phyloP scores from a whole-genome alignment of 2,329 filamentous ascomycete genomes.

The Diaporthe citrichinensis region DNA sequence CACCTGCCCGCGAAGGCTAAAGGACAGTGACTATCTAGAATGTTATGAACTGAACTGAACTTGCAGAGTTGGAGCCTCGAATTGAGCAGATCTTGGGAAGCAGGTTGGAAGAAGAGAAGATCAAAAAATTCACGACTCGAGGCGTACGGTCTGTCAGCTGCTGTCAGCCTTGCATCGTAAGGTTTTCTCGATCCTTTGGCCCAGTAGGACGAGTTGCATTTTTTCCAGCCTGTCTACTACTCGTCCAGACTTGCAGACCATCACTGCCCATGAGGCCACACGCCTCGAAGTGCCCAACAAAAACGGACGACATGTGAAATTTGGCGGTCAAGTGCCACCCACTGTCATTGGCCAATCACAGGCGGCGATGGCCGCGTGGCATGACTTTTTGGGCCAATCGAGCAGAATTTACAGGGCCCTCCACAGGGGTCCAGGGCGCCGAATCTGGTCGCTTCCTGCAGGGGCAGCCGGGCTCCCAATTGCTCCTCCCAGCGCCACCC shows the following conservation, averaged over 20 bases:
- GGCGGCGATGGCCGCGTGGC: conserved; percentile 41
- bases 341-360: conserved; percentile 42
- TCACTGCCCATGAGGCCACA: conserved; percentile 35
- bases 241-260: background rate
- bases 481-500: background rate
- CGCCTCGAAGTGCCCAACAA: conserved; percentile 12
- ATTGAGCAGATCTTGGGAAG: background rate
- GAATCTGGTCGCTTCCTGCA: conserved; percentile 20
- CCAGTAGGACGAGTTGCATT: conserved; percentile 14
- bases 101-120: background rate
- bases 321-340: conserved; percentile 35
- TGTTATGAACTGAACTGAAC: background rate
- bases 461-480: conserved; percentile 3
- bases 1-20: background rate
- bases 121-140: background rate
- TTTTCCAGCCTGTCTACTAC: background rate
- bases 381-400: conserved; percentile 39
- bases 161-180: conserved; percentile 4
- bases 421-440: conserved; percentile 1
- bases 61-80: background rate
- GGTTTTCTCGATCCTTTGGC: background rate
- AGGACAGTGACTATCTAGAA: background rate
- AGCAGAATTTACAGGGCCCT: conserved; percentile 26
- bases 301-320: conserved; percentile 42
- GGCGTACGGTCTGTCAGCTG: background rate